Conservation (phyloP, 78 protist species). For the Blattamonas nauphoetae region DNA sequence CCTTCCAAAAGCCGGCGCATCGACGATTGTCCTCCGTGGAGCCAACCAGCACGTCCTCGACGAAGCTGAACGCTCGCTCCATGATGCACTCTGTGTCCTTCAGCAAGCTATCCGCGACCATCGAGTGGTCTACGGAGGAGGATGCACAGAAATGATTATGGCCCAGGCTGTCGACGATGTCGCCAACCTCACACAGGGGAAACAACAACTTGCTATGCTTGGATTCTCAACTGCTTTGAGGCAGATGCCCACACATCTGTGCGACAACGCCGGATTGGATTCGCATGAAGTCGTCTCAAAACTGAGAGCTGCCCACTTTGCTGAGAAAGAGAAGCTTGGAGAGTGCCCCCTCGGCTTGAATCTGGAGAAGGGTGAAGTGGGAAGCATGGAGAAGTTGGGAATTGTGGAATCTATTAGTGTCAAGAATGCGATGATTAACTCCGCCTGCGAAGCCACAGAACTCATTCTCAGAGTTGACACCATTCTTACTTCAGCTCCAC, state of each 20-base stretch:
- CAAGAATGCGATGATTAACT: constrained; percentile 69
- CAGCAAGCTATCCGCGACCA: constrained; percentile 54
- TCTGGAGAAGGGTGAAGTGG: constrained; percentile 75
- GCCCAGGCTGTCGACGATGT: constrained; percentile 76
- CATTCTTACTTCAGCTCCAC: constrained; percentile 82
- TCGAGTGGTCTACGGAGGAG: constrained; percentile 86
- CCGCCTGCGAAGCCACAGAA: constrained; percentile 97
- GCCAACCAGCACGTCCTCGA: constrained; percentile 86
- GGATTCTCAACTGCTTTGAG: constrained; percentile 88
- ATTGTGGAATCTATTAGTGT: constrained; percentile 75
- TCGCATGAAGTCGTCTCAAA: constrained; percentile 66
- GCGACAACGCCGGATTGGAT: constrained; percentile 92
- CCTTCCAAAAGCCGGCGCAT: constrained; percentile 75
- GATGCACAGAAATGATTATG: constrained; percentile 88
- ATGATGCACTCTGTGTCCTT: constrained; percentile 97
- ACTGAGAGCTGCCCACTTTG: constrained; percentile 69
- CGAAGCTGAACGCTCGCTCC: constrained; percentile 97
- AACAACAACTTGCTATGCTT: constrained; percentile 90
- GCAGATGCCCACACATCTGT: constrained; percentile 80
- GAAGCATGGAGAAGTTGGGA: constrained; percentile 70
- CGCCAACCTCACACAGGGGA: constrained; percentile 77
- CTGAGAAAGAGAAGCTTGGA: constrained; percentile 57
- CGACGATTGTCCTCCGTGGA: constrained; percentile 96
- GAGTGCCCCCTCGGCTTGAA: constrained; percentile 40
- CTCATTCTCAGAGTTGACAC: constrained; percentile 96